Conservation (phyloP, 345 rosid species). For the Microcos paniculata region DNA sequence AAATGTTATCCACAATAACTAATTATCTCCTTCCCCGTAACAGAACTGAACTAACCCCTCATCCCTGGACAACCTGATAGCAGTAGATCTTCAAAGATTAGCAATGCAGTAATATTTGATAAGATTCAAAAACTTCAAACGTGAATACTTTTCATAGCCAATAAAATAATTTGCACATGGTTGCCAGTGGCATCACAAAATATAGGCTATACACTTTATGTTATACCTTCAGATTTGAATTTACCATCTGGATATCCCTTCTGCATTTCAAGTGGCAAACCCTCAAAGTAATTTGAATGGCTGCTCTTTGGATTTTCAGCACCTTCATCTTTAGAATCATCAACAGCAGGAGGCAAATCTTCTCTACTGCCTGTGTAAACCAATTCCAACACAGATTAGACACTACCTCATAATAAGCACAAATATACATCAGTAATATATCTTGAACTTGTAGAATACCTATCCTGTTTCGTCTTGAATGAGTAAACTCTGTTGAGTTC, state of each 20-base stretch:
- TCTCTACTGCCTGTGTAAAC: conserved; percentile 68
- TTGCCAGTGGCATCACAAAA: conserved; percentile 8
- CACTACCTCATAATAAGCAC: conserved; percentile 5
- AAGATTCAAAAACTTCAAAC: neutral
- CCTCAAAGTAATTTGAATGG: conserved; percentile 29
- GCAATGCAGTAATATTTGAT: neutral
- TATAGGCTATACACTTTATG: neutral
- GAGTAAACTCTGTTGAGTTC: conserved; percentile 44
- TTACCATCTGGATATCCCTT: conserved; percentile 40
- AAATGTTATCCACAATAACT: neutral
- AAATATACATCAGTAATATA: conserved; percentile 9
- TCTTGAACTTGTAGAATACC: conserved; percentile 43
- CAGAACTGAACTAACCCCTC: neutral
- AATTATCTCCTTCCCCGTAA: neutral
- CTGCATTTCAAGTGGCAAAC: conserved; percentile 31
- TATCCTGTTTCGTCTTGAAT: conserved; percentile 57
- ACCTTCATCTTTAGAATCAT: conserved; percentile 49
- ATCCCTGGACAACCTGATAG: conserved; percentile 1
- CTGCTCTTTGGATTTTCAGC: conserved; percentile 36
- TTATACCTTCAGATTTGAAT: conserved; percentile 57
- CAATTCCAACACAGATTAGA: conserved; percentile 21
- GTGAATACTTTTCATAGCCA: neutral
- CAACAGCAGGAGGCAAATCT: conserved; percentile 45
- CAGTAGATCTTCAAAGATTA: neutral
- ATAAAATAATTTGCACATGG: neutral